These are phyloP conservation scores for Eucalyptus fibrosa DNA, from an alignment of 345 rosid species.

Conservation along the genomic window DNA sequence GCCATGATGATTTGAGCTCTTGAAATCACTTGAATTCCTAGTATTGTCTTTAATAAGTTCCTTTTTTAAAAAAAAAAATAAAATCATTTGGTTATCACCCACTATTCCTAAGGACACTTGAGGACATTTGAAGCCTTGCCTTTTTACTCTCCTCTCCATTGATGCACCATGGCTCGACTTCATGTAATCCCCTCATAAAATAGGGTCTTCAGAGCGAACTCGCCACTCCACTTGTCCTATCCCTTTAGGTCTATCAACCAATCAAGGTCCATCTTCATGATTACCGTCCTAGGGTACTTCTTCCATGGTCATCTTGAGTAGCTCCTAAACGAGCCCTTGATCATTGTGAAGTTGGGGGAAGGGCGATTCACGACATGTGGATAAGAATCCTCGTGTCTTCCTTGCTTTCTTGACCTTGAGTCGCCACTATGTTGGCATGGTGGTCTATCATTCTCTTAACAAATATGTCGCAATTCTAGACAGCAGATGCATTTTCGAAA, in stretches of 20 bases:
- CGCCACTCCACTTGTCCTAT: constrained; percentile 45
- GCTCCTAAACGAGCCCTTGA: constrained; percentile 11
- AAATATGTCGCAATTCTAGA: constrained; percentile 68
- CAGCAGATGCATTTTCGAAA: constrained; percentile 40
- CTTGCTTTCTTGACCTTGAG: constrained; percentile 45
- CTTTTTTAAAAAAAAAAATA: too few relatives aligned
- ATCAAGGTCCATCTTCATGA: constrained; percentile 22
- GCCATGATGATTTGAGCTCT: too few relatives aligned
- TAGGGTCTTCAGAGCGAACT: constrained; percentile 23
- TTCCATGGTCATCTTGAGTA: constrained; percentile 15
- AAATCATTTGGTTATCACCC: too few relatives aligned
- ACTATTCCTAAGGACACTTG: not conserved
- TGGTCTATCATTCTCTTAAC: constrained; percentile 35
- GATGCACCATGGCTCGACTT: constrained; percentile 40
- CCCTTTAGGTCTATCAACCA: constrained; percentile 44
- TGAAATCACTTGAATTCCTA: too few relatives aligned
- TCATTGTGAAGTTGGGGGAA: constrained; percentile 23
- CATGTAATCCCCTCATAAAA: constrained; percentile 46
- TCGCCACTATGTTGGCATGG: constrained; percentile 47
- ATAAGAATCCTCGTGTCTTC: constrained; percentile 48
- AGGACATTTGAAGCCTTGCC: constrained; percentile 66
- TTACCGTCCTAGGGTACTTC: constrained; percentile 17
- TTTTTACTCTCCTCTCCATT: constrained; percentile 17
- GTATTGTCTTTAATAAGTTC: too few relatives aligned
- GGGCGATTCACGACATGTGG: constrained; percentile 28